These are phyloP conservation scores for Diaporthe velutina DNA, from an alignment of 2,329 filamentous ascomycete species.

Conservation along the genomic window DNA sequence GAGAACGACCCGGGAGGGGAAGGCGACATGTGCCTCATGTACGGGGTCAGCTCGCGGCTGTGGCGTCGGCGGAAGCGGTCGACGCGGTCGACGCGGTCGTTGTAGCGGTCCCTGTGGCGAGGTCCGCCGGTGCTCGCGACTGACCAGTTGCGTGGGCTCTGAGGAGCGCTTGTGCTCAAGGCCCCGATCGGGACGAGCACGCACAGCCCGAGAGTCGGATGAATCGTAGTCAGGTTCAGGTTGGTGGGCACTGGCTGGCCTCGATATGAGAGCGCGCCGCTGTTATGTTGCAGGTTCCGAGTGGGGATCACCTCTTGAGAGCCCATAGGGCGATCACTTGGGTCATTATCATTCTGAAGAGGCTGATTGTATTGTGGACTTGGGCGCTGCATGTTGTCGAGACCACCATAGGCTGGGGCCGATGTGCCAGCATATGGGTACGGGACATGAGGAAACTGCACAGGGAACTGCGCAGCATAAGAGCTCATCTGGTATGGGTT, in stretches of 20 bases:
- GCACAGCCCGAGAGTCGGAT: constrained; percentile 1
- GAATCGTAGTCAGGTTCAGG: background rate
- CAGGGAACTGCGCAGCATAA: background rate
- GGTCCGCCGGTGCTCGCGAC: background rate
- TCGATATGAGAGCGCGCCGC: background rate
- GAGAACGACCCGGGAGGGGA: background rate
- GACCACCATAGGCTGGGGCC: background rate
- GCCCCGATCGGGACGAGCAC: background rate
- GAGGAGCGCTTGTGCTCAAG: background rate
- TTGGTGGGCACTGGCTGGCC: background rate
- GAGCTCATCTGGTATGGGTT: background rate
- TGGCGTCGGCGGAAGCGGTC: constrained; percentile 3
- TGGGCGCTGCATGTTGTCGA: background rate
- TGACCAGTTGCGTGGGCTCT: background rate
- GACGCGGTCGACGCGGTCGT: background rate
- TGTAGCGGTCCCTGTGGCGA: background rate
- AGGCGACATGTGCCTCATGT: background rate
- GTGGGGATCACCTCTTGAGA: background rate
- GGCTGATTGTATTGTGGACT: background rate
- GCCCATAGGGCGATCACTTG: background rate
- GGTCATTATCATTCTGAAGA: no score
- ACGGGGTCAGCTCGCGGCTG: background rate
- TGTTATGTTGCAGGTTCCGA: background rate
- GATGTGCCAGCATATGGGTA: background rate
- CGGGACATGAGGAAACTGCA: background rate